These are phyloP conservation scores for Elsinoe perseae DNA, from an alignment of 2,329 filamentous ascomycete species.

Conservation along the genomic window DNA sequence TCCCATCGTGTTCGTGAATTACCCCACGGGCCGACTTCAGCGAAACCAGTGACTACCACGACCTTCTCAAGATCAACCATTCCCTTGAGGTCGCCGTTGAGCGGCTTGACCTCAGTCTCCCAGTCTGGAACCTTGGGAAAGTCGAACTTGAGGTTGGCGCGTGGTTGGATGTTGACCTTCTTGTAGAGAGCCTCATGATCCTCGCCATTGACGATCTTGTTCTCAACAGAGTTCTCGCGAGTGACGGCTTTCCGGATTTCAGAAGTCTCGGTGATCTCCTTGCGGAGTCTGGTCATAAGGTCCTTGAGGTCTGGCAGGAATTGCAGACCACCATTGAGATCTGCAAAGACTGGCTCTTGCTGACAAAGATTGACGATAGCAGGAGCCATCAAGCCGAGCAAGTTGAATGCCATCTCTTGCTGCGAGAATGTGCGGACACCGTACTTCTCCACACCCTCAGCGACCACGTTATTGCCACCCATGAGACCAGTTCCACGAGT, in stretches of 20 bases:
- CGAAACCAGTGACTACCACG: conserved; percentile 92
- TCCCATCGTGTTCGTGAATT: conserved; percentile 98
- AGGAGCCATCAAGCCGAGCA: conserved; percentile 91
- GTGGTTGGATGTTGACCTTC: conserved; percentile 85
- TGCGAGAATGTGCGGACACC: conserved; percentile 98
- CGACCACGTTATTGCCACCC: conserved; percentile 95
- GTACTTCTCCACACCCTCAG: conserved; percentile 91
- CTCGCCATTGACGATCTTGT: conserved; percentile 94
- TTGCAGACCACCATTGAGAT: conserved; percentile 94
- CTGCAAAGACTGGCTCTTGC: conserved; percentile 88
- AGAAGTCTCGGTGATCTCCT: conserved; percentile 89
- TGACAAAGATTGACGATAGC: conserved; percentile 93
- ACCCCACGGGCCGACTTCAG: conserved; percentile 95
- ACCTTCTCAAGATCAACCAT: conserved; percentile 99
- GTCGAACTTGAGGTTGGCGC: conserved; percentile 96
- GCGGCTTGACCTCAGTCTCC: conserved; percentile 80
- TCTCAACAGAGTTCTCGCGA: conserved; percentile 92
- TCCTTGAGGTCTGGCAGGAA: conserved; percentile 95
- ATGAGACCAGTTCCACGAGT: conserved; percentile 97
- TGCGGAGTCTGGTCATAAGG: conserved; percentile 85
- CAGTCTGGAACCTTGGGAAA: conserved; percentile 88
- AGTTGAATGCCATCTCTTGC: conserved; percentile 99
- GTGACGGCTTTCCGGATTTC: conserved; percentile 88
- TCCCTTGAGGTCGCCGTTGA: conserved; percentile 81
- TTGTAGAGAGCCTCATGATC: conserved; percentile 88